Evolutionary conservation across 768 basidiomycete species (phyloP).

Genomic region (Amylocystis lapponica): DNA sequence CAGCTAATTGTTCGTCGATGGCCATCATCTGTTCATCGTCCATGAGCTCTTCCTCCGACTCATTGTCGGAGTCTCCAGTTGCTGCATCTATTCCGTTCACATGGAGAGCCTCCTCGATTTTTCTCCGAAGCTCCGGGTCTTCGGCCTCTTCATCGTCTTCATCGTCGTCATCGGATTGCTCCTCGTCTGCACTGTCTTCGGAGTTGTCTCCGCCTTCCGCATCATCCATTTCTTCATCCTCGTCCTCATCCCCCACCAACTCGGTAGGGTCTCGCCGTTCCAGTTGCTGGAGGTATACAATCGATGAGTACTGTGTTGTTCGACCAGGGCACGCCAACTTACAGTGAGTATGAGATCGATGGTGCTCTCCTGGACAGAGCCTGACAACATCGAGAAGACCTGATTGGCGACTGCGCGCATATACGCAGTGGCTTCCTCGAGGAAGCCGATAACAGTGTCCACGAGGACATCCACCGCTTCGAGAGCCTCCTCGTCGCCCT

Average conservation of each 20-base stretch:
- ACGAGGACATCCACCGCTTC: conserved; percentile 80
- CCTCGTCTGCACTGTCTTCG: conserved; percentile 32
- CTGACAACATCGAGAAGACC: conserved; percentile 69
- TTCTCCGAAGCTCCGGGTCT: conserved; percentile 59
- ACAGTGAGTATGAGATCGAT: conserved; percentile 80
- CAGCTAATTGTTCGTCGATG: conserved; percentile 86
- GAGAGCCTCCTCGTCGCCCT: conserved; percentile 31
- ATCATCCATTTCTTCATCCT: conserved; percentile 23
- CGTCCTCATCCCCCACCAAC: conserved; percentile 33
- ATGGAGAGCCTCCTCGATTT: conserved; percentile 58
- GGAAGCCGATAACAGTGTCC: conserved; percentile 83
- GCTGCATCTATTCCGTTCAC: conserved; percentile 54
- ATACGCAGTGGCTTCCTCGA: conserved; percentile 80
- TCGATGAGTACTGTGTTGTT: too few relatives aligned
- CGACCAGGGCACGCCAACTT: too few relatives aligned
- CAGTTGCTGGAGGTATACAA: conserved; percentile 78
- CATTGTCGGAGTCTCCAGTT: conserved; percentile 51
- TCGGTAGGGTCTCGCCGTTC: conserved; percentile 63
- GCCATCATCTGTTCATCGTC: conserved; percentile 99
- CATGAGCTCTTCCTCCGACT: conserved; percentile 66
- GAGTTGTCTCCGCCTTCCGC: conserved; percentile 24
- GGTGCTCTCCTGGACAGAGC: conserved; percentile 59
- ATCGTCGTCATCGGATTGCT: conserved; percentile 32
- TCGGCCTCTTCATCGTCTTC: conserved; percentile 43
- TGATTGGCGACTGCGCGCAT: conserved; percentile 76